Base-by-base conservation (phyloP, 2,329 filamentous ascomycete species). In the Colletotrichum falcatum region DNA sequence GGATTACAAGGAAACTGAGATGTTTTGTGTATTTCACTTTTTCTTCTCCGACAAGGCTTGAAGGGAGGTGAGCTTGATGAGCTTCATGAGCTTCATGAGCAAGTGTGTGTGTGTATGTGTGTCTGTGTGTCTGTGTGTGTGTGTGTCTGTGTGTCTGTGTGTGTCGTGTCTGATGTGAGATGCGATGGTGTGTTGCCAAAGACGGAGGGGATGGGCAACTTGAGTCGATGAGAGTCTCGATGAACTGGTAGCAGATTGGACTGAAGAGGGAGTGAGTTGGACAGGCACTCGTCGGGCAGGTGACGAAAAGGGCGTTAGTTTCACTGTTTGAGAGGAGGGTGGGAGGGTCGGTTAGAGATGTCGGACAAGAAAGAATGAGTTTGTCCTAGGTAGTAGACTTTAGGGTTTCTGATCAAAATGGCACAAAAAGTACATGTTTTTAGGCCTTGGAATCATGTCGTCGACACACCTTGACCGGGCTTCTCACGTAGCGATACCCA, bases 1-100 rank as follows among this genome's bases (percentile, higher is more conserved):
- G 11, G 64, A 67, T 53, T 67, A 67, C 44, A 67, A 67, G 67
- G 67, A 58, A 70, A 67, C 46, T 59, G 64, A 61, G 46, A 58
- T 65, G 44, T 62, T 62, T 53, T 39, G 60, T 39, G 60, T 61
- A 61, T 46, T 49, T 61, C 58, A 37, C 44, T 64, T 20, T 20
- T 35, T 28, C 23, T 58, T n/a, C n/a, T 58, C 53, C 5, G 14
- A 37, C 35, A 20, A 56, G 49, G 44, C 39, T 49, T 65, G 28
- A 16, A 23, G 49, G 18, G 33, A 39, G 42, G 37, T 23, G 9
- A n/a, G 51, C 39, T 18, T 30, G 39, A 18, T 30, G n/a, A n/a
- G 20, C n/a, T n/a, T n/a, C n/a, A n/a, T n/a, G n/a, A n/a, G n/a
- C n/a, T n/a, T n/a, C n/a, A n/a, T n/a, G n/a, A n/a, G n/a, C n/a